A percentile compares a stretch with the other conserved stretches of the same genome.
Evolutionary conservation across 2,329 filamentous ascomycete species (phyloP).

Genomic region (Didymosphaeria variabile): DNA sequence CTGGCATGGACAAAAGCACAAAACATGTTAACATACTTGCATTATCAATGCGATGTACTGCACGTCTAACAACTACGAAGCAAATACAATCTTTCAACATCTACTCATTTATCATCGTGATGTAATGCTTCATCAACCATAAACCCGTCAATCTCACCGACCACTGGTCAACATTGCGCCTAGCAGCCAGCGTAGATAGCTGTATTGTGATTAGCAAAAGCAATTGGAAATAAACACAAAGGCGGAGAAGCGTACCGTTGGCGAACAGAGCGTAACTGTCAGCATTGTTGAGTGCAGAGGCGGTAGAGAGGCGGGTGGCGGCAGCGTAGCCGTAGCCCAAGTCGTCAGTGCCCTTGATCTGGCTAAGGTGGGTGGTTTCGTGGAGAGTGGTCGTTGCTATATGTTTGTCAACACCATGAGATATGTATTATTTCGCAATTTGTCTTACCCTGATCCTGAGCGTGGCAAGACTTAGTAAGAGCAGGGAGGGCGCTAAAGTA

Average conservation of each 20-base stretch:
- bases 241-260: constrained; percentile 47
- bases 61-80: background rate
- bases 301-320: constrained; percentile 53
- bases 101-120: background rate
- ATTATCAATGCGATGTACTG: background rate
- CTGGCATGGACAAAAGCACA: no score
- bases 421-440: no score
- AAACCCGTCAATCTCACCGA: background rate
- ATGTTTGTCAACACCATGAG: no score
- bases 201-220: background rate
- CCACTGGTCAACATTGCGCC: background rate
- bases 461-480: constrained; percentile 62
- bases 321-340: constrained; percentile 63
- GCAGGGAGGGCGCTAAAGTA: constrained; percentile 64
- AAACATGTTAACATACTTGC: no score
- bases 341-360: constrained; percentile 65
- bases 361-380: constrained; percentile 67
- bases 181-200: constrained; percentile 23
- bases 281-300: constrained; percentile 66
- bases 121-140: background rate
- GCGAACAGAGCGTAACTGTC: constrained; percentile 66
- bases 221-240: no score
- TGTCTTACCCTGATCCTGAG: constrained; percentile 61
- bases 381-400: constrained; percentile 68
- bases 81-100: background rate